Evolutionary conservation across 441 rosid species (phyloP).

Genomic region (Viola pubescens): DNA sequence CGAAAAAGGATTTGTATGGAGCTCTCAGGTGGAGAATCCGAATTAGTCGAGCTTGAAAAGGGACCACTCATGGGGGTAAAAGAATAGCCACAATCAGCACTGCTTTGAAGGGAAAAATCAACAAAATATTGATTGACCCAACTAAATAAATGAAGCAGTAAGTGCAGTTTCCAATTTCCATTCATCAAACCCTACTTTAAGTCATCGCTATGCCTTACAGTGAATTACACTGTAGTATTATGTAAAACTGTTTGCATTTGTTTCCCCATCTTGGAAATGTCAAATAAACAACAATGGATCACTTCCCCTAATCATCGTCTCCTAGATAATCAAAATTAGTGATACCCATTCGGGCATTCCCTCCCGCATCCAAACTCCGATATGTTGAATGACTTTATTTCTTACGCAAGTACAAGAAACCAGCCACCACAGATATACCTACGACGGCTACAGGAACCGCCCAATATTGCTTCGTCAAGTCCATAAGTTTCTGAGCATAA

Average conservation of each 20-base stretch:
- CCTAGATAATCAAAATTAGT: constrained; percentile 25
- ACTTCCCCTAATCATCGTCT: background rate
- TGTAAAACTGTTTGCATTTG: background rate
- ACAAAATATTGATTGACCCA: too few relatives aligned
- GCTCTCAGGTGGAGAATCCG: too few relatives aligned
- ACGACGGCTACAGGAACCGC: constrained; percentile 47
- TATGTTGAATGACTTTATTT: constrained; percentile 29
- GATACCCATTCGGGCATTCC: background rate
- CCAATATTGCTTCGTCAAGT: constrained; percentile 66
- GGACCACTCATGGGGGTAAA: too few relatives aligned
- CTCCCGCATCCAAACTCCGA: constrained; percentile 4
- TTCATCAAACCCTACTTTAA: too few relatives aligned
- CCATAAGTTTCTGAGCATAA: constrained; percentile 33
- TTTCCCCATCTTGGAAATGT: background rate
- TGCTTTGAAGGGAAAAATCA: too few relatives aligned
- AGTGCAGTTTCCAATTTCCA: too few relatives aligned
- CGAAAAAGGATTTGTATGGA: too few relatives aligned
- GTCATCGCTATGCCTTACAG: background rate
- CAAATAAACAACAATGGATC: constrained; percentile 4
- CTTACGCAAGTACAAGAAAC: constrained; percentile 53
- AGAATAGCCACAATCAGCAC: too few relatives aligned
- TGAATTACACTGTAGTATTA: too few relatives aligned
- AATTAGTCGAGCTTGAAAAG: too few relatives aligned
- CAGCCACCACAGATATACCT: constrained; percentile 54
- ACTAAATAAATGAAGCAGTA: too few relatives aligned